These are phyloP conservation scores for Lavandula angustifolia DNA, from an alignment of 257 asterid species.

Conservation along the genomic window DNA sequence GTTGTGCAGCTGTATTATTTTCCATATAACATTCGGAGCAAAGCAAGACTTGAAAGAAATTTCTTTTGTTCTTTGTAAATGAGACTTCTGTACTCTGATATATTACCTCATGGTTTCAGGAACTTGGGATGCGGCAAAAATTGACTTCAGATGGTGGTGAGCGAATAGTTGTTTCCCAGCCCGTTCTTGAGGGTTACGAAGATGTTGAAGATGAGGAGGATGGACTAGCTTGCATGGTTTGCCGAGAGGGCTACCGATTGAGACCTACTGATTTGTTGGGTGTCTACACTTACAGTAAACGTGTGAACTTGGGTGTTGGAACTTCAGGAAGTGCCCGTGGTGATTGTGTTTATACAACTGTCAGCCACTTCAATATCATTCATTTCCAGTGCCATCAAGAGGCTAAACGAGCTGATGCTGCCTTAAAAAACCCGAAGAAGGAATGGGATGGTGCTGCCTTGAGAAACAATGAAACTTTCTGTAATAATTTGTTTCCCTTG, in stretches of 20 bases:
- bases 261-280: slow-evolving; percentile 91
- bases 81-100: slow-evolving; percentile 22
- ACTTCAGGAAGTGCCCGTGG: slow-evolving; percentile 88
- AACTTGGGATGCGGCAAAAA: slow-evolving; percentile 89
- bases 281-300: slow-evolving; percentile 86
- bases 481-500: slow-evolving; percentile 87
- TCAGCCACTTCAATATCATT: slow-evolving; percentile 96
- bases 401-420: slow-evolving; percentile 98
- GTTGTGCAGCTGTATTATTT: slow-evolving; percentile 4
- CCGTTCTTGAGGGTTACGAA: slow-evolving; percentile 84
- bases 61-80: neutral
- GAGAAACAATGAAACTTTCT: slow-evolving; percentile 89
- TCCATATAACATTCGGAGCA: slow-evolving; percentile 6
- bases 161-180: slow-evolving; percentile 84
- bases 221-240: slow-evolving; percentile 97
- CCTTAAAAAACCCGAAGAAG: slow-evolving; percentile 80
- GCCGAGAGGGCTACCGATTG: slow-evolving; percentile 91
- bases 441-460: slow-evolving; percentile 99
- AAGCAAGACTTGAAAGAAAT: slow-evolving; percentile 2
- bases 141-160: slow-evolving; percentile 87
- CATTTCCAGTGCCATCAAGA: slow-evolving; percentile 99
- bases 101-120: slow-evolving; percentile 50
- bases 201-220: slow-evolving; percentile 97
- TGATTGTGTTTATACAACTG: slow-evolving; percentile 95
- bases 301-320: slow-evolving; percentile 91